Conservation (phyloP, 345 rosid species). For the Geranium rotundifolium region DNA sequence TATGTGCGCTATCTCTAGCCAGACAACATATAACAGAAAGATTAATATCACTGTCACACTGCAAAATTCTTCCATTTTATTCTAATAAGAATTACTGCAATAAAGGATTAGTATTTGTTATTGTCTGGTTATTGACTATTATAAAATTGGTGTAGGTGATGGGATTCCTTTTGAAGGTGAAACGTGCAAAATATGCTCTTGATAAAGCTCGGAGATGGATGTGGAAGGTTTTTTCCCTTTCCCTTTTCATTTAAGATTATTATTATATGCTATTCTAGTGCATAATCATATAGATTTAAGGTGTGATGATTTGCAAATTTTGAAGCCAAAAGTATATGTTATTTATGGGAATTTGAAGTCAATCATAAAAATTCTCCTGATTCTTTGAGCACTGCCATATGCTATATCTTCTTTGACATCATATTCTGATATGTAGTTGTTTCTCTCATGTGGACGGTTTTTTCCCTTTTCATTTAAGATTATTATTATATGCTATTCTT, state of each 20-base stretch:
- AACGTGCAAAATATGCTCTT: slow-evolving; percentile 90
- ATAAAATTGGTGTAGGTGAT: slow-evolving; percentile 50
- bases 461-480: not conserved
- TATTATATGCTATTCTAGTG: not conserved
- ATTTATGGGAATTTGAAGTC: not conserved
- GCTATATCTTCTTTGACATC: not conserved
- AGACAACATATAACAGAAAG: not conserved
- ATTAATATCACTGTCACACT: not conserved
- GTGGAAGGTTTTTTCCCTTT: slow-evolving; percentile 94
- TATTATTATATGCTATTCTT: not conserved
- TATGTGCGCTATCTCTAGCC: not conserved
- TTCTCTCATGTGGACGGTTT: slow-evolving; percentile 99
- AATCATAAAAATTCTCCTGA: not conserved
- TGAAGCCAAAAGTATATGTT: not conserved
- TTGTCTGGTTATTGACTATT: slow-evolving; percentile 17
- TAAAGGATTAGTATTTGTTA: slow-evolving; percentile 7
- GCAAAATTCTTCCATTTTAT: slow-evolving; percentile 6
- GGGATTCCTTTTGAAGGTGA: slow-evolving; percentile 89
- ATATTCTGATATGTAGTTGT: too few relatives aligned
- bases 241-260: not conserved
- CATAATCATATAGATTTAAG: not conserved
- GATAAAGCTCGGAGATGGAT: slow-evolving; percentile 97
- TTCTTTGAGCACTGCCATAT: not conserved
- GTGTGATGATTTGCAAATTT: too few relatives aligned
- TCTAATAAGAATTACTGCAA: not conserved